Evolutionary conservation across 768 basidiomycete genomes (phyloP).

Genomic region (Lepiota venenata): DNA sequence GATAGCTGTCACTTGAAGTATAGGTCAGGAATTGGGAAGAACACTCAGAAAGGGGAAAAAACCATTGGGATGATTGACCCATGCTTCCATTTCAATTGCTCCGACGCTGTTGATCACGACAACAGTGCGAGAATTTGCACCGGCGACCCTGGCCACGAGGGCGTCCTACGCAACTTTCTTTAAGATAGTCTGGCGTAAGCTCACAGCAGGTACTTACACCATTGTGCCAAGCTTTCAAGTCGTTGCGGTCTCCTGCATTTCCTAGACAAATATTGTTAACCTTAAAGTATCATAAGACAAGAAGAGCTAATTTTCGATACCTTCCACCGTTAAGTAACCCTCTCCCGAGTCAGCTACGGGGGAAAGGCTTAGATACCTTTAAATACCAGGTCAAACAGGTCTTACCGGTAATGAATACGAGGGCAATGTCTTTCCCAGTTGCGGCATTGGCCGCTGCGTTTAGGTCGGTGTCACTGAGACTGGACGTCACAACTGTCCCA

Average conservation of each 20-base stretch:
- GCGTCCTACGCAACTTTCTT: slow-evolving; percentile 30
- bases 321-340: slow-evolving; percentile 42
- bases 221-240: slow-evolving; percentile 47
- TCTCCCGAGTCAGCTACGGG: slow-evolving; percentile 38
- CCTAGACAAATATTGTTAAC: slow-evolving; percentile 20
- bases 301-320: slow-evolving; percentile 14
- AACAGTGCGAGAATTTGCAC: slow-evolving; percentile 54
- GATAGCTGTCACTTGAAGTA: not conserved
- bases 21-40: not conserved
- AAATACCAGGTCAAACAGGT: not conserved
- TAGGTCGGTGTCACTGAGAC: slow-evolving; percentile 47
- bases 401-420: slow-evolving; percentile 51
- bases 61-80: slow-evolving; percentile 55
- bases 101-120: slow-evolving; percentile 70
- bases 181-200: not conserved
- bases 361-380: not conserved
- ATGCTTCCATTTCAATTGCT: slow-evolving; percentile 51
- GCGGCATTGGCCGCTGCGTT: slow-evolving; percentile 41
- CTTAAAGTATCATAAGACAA: no score
- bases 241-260: slow-evolving; percentile 53
- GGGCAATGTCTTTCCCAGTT: slow-evolving; percentile 41
- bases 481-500: slow-evolving; percentile 41
- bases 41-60: slow-evolving; percentile 3
- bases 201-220: slow-evolving; percentile 28
- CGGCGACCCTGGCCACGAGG: slow-evolving; percentile 48